Base-by-base conservation (phyloP, 2,329 filamentous ascomycete species). In the Penicillium decumbens region DNA sequence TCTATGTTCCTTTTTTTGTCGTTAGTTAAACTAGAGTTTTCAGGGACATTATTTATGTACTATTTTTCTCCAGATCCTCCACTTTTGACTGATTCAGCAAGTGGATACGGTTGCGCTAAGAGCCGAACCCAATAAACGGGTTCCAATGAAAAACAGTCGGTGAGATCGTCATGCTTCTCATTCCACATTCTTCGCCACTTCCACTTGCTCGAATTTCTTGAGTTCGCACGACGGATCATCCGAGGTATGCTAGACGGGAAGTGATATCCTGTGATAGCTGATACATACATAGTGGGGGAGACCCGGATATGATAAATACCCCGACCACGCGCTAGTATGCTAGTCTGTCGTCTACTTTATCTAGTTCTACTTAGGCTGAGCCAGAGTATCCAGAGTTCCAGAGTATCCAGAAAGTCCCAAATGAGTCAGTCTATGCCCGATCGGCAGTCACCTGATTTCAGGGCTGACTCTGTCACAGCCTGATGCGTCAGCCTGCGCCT, bases 41-140 rank as follows among this genome's bases (percentile, higher is more conserved):
- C 15, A 23, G 20, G 20, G 15, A 18, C 15, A 23, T 23, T 23
- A 23, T 23, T 23, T 23, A 18, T 18, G 15, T 18, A 23, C 20
- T 23, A 1, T 27, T 40, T 25, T 49, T 47, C 43, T 53, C 47
- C 47, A 47, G 47, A 39, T 53, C 43, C 35, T 46, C 48, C 48
- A 50, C 51, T 52, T 18, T 18, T 47, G 23, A 43, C 41, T 40
- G 32, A 33, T 18, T 41, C 23, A 41, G 41, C 37, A 12, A 45
- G 45, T 53, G 48, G 47, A 40, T 23, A 45, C 44, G 37, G 33
- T 15, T 35, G 33, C 33, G 33, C 33, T 37, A 37, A 18, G 33
- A 46, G 37, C 53, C 45, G 47, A 53, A 51, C 50, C 56, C 57
- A 60, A 58, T 59, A 40, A 53, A 15, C 28, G 4, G 37, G n/a